Conservation (phyloP, 139 green algal species). For the Chlorella sorokiniana region DNA sequence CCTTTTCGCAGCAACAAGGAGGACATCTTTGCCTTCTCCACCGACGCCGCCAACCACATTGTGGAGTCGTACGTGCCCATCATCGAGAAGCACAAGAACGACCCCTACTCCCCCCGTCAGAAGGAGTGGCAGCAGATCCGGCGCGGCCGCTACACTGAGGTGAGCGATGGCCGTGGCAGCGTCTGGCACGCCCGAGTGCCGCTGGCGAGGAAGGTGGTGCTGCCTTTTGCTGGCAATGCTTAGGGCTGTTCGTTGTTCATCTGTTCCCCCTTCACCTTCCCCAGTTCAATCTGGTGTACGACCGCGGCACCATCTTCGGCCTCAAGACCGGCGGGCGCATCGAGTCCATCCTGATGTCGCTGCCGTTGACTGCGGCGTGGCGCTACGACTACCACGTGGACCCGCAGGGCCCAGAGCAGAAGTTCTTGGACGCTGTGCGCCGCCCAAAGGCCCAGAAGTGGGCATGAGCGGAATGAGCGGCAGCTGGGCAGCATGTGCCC, state of each 20-base stretch:
- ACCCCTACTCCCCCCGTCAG: constrained; percentile 85
- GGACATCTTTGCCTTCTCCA: constrained; percentile 80
- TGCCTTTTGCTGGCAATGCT: no score
- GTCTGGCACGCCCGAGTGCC: no score
- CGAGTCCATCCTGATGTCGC: constrained; percentile 94
- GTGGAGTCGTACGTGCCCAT: constrained; percentile 90
- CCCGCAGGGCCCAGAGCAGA: constrained; percentile 74
- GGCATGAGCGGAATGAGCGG: no score
- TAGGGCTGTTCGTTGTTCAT: no score
- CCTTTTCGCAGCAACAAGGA: constrained; percentile 60
- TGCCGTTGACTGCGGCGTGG: constrained; percentile 88
- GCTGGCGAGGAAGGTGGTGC: no score
- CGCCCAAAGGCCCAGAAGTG: constrained; percentile 76
- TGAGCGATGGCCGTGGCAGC: no score
- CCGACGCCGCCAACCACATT: constrained; percentile 76
- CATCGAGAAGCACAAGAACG: constrained; percentile 90
- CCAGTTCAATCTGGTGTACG: constrained; percentile 99
- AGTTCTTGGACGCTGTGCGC: constrained; percentile 83
- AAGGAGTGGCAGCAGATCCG: constrained; percentile 96
- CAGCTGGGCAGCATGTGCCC: no score
- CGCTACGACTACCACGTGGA: constrained; percentile 87
- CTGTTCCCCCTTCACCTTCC: no score
- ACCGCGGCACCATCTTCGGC: constrained; percentile 97
- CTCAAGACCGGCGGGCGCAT: constrained; percentile 98
- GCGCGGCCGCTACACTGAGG: constrained; percentile 45